phyloP scores from a whole-genome alignment of 208 protist species.

The Trichomonas gallinae region DNA sequence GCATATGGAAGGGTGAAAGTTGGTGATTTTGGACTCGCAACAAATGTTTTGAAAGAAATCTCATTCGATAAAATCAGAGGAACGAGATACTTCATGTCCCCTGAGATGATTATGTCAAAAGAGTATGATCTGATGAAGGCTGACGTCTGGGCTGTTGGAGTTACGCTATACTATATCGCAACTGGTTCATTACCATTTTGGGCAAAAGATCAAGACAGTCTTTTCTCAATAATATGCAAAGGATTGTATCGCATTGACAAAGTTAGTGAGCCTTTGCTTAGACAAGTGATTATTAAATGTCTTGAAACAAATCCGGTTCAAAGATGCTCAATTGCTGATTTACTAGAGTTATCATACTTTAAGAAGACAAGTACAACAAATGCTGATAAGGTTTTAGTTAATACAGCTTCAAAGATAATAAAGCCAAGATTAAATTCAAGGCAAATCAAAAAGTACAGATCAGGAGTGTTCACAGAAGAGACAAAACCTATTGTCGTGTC shows the following conservation, averaged over 20 bases:
- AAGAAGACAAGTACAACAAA: neutral
- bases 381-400: neutral
- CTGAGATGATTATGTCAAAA: neutral
- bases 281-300: neutral
- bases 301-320: neutral
- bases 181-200: neutral
- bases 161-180: neutral
- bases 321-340: neutral
- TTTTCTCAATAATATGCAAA: neutral
- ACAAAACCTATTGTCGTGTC: neutral
- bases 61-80: neutral
- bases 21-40: neutral
- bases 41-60: neutral
- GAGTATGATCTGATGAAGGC: neutral
- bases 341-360: neutral
- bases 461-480: neutral
- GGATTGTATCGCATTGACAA: neutral
- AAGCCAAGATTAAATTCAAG: neutral
- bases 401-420: neutral
- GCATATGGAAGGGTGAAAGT: neutral
- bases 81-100: neutral
- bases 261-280: neutral
- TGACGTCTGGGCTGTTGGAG: neutral
- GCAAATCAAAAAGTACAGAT: neutral
- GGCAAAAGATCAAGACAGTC: neutral